Evolutionary conservation across 208 protist species (phyloP), one percentile per base, ranked within the genome.

Genomic region (Tritrichomonas musculus): DNA sequence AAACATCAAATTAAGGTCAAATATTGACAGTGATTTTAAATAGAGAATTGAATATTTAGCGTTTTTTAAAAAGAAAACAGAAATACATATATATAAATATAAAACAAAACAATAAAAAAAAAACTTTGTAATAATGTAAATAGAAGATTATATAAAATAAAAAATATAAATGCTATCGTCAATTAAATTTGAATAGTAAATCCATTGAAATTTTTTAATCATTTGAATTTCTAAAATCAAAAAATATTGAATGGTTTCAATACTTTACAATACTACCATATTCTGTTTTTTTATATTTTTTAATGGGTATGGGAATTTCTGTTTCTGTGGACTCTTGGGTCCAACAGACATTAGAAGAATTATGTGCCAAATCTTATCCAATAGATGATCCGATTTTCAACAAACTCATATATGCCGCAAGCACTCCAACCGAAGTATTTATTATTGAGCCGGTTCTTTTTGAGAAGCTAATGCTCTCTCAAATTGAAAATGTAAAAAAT

Each of bases 291-390:
- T n/a, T n/a, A n/a, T n/a, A n/a, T n/a, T n/a, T n/a, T n/a, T n/a
- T n/a, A 60, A 60, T 60, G 53, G 53, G 36, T n/a, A 88, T 88
- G 77, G 77, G 77, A 57, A 88, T 88, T 88, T 88, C 77, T 33
- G 77, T 88, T 88, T 88, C 77, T 88, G 77, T 88, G 9, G 77
- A 88, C 44, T 88, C 77, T 55, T 88, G 77, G 77, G 44, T 88
- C 5, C 41, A 88, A 17, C 77, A 88, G 30, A 88, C 20, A 11
- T 30, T 88, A 22, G 30, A 33, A 53, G 77, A 88, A 27, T 36
- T 88, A 3, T 33, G 47, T 4, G 47, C 33, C 1, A 53, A 53
- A 27, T 33, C 39, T 0, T 57, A 27, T 20, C 20, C 44, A 36
- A n/a, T 5, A 41, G 27, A 88, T 17, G 47, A 88, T 60, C 4